A percentile compares a stretch with the other conserved stretches of the same genome.
Conservation (phyloP, 1,139 yeast species). For the Yamadazyma sp. region DNA sequence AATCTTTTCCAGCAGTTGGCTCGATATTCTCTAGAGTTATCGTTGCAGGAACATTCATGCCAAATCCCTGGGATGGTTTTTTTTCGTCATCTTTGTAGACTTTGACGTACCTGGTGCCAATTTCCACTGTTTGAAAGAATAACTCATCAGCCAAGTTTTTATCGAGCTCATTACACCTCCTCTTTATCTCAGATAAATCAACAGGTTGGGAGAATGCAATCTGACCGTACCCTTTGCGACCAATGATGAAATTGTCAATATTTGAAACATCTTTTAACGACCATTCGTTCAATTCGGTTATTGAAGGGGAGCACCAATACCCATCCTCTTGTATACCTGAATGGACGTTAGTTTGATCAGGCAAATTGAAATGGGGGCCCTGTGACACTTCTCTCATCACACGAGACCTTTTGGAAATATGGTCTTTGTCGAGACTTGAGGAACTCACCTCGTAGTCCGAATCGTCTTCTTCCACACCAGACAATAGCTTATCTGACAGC, state of each 20-base stretch:
- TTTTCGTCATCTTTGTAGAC: constrained; percentile 59
- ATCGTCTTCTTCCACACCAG: constrained; percentile 17
- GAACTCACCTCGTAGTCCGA: constrained; percentile 13
- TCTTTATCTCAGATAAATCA: constrained; percentile 52
- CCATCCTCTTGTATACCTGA: constrained; percentile 31
- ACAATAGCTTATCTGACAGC: constrained; percentile 13
- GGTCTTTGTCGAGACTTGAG: background rate
- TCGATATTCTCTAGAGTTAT: constrained; percentile 69
- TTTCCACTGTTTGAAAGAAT: constrained; percentile 59
- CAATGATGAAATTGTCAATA: constrained; percentile 71
- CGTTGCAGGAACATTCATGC: constrained; percentile 82
- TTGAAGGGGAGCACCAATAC: constrained; percentile 81
- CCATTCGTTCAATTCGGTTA: constrained; percentile 50
- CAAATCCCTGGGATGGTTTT: constrained; percentile 70
- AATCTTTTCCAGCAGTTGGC: constrained; percentile 36
- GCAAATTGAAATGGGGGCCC: background rate
- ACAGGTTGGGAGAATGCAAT: constrained; percentile 72
- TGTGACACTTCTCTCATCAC: background rate
- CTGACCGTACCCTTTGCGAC: constrained; percentile 75
- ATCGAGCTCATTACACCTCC: constrained; percentile 31
- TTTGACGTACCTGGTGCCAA: constrained; percentile 57
- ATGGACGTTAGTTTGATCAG: background rate
- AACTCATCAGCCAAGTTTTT: constrained; percentile 29
- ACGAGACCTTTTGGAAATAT: background rate
- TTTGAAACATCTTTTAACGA: constrained; percentile 51